Evolutionary conservation across 148 eudicot species (phyloP).

Genomic region (Nepenthes gracilis): DNA sequence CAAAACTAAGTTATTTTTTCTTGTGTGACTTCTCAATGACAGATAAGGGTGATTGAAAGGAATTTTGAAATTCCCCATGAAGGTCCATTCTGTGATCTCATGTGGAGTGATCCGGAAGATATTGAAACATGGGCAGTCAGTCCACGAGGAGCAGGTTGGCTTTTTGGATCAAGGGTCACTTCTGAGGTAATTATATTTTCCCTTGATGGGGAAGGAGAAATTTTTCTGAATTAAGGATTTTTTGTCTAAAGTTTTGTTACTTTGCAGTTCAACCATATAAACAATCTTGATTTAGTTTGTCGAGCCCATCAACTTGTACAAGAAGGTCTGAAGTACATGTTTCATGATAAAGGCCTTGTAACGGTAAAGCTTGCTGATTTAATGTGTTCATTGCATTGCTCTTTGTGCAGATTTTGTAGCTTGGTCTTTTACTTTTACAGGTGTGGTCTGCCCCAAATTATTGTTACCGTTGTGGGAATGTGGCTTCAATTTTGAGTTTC

Average conservation of each 20-base stretch:
- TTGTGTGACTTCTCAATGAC: not conserved
- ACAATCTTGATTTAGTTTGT: slow-evolving; percentile 93
- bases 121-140: slow-evolving; percentile 99
- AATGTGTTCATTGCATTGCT: slow-evolving; percentile 1
- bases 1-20: no score
- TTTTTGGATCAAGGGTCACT: slow-evolving; percentile 97
- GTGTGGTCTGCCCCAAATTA: slow-evolving; percentile 99
- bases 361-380: slow-evolving; percentile 40
- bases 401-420: slow-evolving; percentile 4
- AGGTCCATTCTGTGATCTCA: slow-evolving; percentile 98
- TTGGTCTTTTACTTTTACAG: slow-evolving; percentile 30
- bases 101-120: slow-evolving; percentile 99
- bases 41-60: not conserved
- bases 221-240: not conserved
- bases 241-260: not conserved
- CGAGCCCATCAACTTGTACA: slow-evolving; percentile 99
- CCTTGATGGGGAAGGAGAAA: not conserved
- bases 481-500: slow-evolving; percentile 97
- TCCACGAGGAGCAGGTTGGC: slow-evolving; percentile 99
- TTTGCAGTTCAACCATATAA: slow-evolving; percentile 90
- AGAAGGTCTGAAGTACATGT: slow-evolving; percentile 99
- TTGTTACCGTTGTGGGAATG: slow-evolving; percentile 99
- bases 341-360: slow-evolving; percentile 98
- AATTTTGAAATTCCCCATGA: slow-evolving; percentile 73
- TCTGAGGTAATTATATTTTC: slow-evolving; percentile 49